These are phyloP conservation scores for Chloris gayana DNA, from an alignment of 176 grass and related monocot species.

Conservation along the genomic window DNA sequence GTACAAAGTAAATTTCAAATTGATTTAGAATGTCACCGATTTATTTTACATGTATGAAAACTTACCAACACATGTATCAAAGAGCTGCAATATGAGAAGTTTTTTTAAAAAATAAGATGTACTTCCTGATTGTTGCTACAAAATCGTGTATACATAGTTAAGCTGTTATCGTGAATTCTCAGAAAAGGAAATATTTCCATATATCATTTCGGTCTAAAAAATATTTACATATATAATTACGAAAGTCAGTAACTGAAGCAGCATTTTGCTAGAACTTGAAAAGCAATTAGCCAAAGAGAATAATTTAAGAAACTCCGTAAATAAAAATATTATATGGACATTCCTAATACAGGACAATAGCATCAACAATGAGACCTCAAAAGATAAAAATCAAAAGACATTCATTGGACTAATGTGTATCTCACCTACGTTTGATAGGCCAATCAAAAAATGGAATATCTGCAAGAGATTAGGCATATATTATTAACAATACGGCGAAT, in stretches of 20 bases:
- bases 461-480: slow-evolving; percentile 69
- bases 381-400: slow-evolving; percentile 31
- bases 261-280: slow-evolving; percentile 15
- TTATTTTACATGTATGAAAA: slow-evolving; percentile 4
- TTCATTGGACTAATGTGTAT: slow-evolving; percentile 24
- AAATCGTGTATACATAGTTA: background rate
- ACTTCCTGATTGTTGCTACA: background rate
- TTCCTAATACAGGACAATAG: slow-evolving; percentile 29
- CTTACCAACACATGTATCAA: slow-evolving; percentile 3
- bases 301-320: slow-evolving; percentile 13
- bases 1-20: slow-evolving; percentile 1
- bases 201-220: too few species aligned
- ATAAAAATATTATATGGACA: slow-evolving; percentile 22
- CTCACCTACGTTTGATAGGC: slow-evolving; percentile 91
- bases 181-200: background rate
- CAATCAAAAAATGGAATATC: slow-evolving; percentile 98
- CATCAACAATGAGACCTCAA: slow-evolving; percentile 30
- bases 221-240: background rate
- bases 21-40: background rate
- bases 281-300: slow-evolving; percentile 16
- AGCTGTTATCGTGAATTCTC: background rate
- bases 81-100: slow-evolving; percentile 1
- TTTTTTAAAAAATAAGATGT: background rate
- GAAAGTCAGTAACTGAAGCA: slow-evolving; percentile 2
- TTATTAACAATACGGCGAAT: slow-evolving; percentile 30